Evolutionary conservation across 306 rosid species (phyloP).

Genomic region (Carpinus viminea): DNA sequence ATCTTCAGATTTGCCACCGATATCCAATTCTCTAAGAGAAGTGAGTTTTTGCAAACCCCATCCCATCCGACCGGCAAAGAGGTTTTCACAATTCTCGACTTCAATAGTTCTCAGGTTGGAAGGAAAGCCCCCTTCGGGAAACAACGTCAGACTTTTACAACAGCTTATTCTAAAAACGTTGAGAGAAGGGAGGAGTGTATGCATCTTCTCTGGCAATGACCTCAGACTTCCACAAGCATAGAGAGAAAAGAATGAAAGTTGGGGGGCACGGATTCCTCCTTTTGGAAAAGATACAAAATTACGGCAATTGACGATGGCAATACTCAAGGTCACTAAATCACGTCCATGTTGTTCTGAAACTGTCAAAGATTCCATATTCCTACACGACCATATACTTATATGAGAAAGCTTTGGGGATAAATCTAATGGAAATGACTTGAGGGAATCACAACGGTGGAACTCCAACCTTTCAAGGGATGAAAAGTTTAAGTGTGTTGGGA

Average conservation of each 20-base stretch:
- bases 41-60: no score
- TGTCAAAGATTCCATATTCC: background rate
- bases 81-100: no score
- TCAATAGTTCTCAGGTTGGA: background rate
- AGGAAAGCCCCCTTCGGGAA: background rate
- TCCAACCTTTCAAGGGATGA: no score
- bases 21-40: background rate
- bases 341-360: background rate
- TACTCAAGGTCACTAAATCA: background rate
- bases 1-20: background rate
- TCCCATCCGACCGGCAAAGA: no score
- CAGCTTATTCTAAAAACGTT: no score
- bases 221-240: rapidly evolving
- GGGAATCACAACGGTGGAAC: no score
- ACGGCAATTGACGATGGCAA: rapidly evolving
- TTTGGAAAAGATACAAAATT: background rate
- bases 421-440: background rate
- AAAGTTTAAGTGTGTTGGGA: no score
- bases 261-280: background rate
- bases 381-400: rapidly evolving
- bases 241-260: rapidly evolving
- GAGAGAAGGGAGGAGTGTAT: background rate
- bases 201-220: background rate
- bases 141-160: no score
- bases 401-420: background rate